Evolutionary conservation across 164 flowering plant species (phyloP), one percentile per base, ranked within the genome.

Genomic region (Umbellularia californica): DNA sequence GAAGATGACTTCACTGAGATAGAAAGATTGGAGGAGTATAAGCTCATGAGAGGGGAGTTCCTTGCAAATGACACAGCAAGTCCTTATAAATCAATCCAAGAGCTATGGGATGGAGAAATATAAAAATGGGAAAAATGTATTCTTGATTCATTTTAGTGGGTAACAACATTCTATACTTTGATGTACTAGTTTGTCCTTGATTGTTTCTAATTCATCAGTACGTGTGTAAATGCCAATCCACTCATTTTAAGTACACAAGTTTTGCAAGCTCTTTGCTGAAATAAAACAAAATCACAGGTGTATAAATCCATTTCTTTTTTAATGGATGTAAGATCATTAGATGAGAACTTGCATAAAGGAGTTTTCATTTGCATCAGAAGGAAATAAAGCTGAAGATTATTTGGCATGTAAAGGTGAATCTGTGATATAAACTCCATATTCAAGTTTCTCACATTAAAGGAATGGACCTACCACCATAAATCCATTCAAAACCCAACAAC

Each of bases 81-180:
- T 77, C 95, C 94, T 13, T 91, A 88, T 79, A 90, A 75, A 78
- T 77, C 92, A 6, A 60, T 92, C 63, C 68, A 86, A 79, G 90
- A 90, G 2, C 79, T 91, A 0, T 90, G 95, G 93, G 93, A 92
- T 60, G 85, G 77, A 75, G 95, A 91, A 73, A 88, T 92, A 60
- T 90, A 70, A 85, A 0, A n/a, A 13, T 52, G 47, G 10, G 17
- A 33, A 20, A 17, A 19, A 5, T 62, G 52, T 60, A 60, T 17
- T 15, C 30, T 30, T 1, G 2, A 41, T 41, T 41, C 11, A 30
- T 41, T 58, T 58, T 22, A 22, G 67, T 24, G 22, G 41, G 19
- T 30, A 35, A 58, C 50, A 15, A 33, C 13, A 20, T 50, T 23
- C 17, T 12, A 47, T 41, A 41, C 47, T 41, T 41, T 41, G 22